Percentiles rank a stretch among this genome's conserved stretches.
Conservation (phyloP, 495 filamentous ascomycete genomes). For the Glonium stellatum region DNA sequence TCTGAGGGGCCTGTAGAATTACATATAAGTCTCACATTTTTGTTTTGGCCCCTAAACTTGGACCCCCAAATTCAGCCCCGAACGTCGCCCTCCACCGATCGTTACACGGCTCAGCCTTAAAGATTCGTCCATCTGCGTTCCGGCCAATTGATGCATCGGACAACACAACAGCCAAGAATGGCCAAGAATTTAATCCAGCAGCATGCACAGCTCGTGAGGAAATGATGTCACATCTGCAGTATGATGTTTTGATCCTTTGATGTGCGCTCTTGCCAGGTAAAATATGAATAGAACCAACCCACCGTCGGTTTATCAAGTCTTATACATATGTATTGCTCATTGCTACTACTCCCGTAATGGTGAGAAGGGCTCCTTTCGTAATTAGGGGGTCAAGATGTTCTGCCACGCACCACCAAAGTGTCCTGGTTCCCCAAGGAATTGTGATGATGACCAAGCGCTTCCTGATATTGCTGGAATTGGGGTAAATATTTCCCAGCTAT, state of each 20-base stretch:
- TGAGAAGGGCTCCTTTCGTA: not conserved
- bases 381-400: not conserved
- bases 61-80: too few relatives aligned
- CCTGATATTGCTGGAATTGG: slow-evolving; percentile 1
- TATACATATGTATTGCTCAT: not conserved
- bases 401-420: not conserved
- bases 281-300: not conserved
- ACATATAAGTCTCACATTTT: too few relatives aligned
- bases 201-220: not conserved
- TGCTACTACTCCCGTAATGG: not conserved
- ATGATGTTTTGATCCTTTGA: not conserved
- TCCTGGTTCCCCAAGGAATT: not conserved
- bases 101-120: not conserved
- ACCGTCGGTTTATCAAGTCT: not conserved
- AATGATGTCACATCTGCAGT: not conserved
- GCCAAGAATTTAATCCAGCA: not conserved
- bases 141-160: not conserved
- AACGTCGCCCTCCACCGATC: not conserved
- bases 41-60: not conserved
- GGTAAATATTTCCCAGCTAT: not conserved
- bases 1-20: too few relatives aligned
- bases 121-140: too few relatives aligned
- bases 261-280: not conserved
- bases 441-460: not conserved
- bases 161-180: not conserved